A percentile compares a stretch with the other conserved stretches of the same genome.
Conservation (phyloP, 371 early-diverging fungal species). For the Parasitella parasitica region DNA sequence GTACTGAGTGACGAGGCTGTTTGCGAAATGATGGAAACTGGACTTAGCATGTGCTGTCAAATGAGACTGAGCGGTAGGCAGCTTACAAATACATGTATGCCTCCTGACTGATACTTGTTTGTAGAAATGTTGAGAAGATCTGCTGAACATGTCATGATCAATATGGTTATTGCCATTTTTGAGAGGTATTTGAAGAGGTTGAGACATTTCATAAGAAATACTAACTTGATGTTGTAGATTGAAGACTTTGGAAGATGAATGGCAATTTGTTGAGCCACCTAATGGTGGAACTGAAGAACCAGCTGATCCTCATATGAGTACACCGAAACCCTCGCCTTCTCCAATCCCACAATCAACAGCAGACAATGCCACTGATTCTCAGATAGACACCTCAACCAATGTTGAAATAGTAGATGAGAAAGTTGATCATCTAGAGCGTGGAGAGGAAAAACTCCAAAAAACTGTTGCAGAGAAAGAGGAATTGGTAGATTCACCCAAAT, state of each 20-base stretch:
- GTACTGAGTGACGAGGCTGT: conserved; percentile 87
- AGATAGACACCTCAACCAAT: background rate
- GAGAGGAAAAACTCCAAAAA: background rate
- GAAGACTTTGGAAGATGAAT: conserved; percentile 45
- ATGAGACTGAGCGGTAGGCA: conserved; percentile 81
- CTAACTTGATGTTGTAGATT: conserved; percentile 17
- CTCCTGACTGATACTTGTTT: background rate
- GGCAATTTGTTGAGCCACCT: conserved; percentile 40
- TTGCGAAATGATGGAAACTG: conserved; percentile 96
- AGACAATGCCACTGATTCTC: background rate
- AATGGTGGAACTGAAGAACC: conserved; percentile 13
- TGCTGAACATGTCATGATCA: conserved; percentile 80
- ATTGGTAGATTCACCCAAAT: background rate
- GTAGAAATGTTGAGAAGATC: conserved; percentile 77
- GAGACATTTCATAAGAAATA: background rate
- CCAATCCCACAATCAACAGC: conserved; percentile 15
- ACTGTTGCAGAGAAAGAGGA: background rate
- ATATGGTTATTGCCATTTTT: conserved; percentile 74
- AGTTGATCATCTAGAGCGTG: too few relatives aligned
- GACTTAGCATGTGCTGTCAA: conserved; percentile 94
- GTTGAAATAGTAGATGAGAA: background rate
- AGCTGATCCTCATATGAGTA: conserved; percentile 40
- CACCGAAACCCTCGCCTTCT: conserved; percentile 33
- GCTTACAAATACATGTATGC: too few relatives aligned
- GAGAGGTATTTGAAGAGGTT: conserved; percentile 43